These are phyloP conservation scores for Oryza glaberrima DNA, from an alignment of 176 grass and related monocot genomes.

Conservation along the genomic window DNA sequence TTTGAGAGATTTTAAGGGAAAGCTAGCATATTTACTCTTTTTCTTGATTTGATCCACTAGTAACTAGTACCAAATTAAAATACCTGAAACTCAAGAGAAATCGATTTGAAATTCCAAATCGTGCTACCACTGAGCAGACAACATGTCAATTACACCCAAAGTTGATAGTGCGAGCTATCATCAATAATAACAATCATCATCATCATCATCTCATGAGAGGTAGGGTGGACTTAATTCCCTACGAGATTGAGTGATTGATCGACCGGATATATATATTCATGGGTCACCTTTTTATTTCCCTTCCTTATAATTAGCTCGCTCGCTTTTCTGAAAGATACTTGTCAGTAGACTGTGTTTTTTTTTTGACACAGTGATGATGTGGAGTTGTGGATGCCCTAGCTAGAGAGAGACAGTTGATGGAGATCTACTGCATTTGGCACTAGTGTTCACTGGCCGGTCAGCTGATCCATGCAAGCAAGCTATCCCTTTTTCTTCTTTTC, in stretches of 20 bases:
- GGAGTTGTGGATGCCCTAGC: neutral
- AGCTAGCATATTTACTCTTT: neutral
- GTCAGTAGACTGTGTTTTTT: neutral
- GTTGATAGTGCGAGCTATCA: slow-evolving; percentile 5
- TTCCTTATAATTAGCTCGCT: neutral
- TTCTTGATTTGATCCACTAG: neutral
- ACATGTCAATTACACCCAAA: neutral
- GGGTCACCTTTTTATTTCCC: neutral
- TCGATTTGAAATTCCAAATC: neutral
- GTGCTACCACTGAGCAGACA: neutral
- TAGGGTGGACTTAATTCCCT: neutral
- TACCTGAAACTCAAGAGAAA: neutral
- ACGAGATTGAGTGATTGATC: neutral
- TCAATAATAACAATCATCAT: neutral
- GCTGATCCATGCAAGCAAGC: neutral
- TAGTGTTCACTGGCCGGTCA: neutral
- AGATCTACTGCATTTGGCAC: neutral
- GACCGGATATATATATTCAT: neutral
- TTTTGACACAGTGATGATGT: neutral
- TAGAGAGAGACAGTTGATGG: neutral
- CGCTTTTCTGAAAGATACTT: neutral
- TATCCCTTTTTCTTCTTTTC: neutral
- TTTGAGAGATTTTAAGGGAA: neutral
- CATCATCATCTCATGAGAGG: neutral
- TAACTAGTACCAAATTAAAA: neutral